Conservation (phyloP, 2,329 filamentous ascomycete species). For the Hypoxylon sp. region DNA sequence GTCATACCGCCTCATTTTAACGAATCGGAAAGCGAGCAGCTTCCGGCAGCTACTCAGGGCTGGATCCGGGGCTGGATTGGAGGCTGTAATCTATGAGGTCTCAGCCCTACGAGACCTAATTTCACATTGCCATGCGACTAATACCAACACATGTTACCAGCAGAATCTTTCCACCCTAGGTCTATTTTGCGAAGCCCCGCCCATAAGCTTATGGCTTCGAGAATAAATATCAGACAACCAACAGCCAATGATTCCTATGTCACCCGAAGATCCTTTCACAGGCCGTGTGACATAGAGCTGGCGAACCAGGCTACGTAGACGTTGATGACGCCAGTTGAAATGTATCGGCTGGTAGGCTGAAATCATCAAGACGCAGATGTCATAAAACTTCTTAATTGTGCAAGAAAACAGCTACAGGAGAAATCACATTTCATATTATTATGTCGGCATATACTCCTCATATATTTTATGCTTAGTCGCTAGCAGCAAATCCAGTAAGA, state of each 20-base stretch:
- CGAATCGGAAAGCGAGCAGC: background rate
- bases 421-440: too few relatives aligned
- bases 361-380: background rate
- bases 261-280: background rate
- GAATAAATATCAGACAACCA: background rate
- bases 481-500: too few relatives aligned
- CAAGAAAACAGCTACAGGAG: too few relatives aligned
- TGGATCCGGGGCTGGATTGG: background rate
- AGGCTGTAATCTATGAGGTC: too few relatives aligned
- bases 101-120: background rate
- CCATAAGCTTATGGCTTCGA: constrained; percentile 11
- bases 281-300: background rate
- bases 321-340: background rate
- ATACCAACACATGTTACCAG: background rate
- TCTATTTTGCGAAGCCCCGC: background rate
- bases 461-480: background rate
- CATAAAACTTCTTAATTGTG: too few relatives aligned
- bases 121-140: too few relatives aligned
- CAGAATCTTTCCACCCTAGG: background rate
- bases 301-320: background rate
- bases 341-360: background rate
- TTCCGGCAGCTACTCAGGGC: background rate
- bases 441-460: too few relatives aligned
- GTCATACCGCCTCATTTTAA: background rate
- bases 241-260: background rate